Conservation (phyloP, 352 stramenopile species). For the Globisporangium okanoganense region DNA sequence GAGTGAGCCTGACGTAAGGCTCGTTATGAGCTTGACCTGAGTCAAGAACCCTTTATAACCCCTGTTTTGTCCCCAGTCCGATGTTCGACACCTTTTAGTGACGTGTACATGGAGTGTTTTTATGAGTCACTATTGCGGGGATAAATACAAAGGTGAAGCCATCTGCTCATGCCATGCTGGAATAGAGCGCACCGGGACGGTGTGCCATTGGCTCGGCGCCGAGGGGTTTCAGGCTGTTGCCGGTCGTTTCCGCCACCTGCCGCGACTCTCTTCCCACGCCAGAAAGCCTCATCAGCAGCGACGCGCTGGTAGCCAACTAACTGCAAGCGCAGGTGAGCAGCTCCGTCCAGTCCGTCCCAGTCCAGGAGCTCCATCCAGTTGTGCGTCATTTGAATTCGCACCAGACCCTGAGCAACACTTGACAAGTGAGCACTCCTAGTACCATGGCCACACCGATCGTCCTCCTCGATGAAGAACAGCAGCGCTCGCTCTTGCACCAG, state of each 20-base stretch:
- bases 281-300: too few relatives aligned
- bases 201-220: neutral
- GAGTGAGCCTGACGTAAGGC: neutral
- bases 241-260: neutral
- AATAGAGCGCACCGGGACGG: neutral
- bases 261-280: neutral
- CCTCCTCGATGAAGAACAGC: slow-evolving; percentile 56
- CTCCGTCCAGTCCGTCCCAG: neutral
- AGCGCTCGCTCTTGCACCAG: slow-evolving; percentile 27
- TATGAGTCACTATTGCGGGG: neutral
- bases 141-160: neutral
- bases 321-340: neutral
- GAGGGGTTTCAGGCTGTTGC: neutral
- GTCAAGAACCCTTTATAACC: too few relatives aligned
- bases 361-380: neutral
- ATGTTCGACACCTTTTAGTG: neutral
- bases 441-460: slow-evolving; percentile 21
- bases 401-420: neutral
- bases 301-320: neutral
- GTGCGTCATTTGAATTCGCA: neutral
- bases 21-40: neutral
- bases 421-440: neutral
- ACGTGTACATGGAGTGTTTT: neutral
- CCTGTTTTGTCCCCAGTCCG: neutral
- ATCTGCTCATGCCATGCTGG: neutral